Conservation (phyloP, 2,329 filamentous ascomycete genomes). For the Stromatinia cepivora region DNA sequence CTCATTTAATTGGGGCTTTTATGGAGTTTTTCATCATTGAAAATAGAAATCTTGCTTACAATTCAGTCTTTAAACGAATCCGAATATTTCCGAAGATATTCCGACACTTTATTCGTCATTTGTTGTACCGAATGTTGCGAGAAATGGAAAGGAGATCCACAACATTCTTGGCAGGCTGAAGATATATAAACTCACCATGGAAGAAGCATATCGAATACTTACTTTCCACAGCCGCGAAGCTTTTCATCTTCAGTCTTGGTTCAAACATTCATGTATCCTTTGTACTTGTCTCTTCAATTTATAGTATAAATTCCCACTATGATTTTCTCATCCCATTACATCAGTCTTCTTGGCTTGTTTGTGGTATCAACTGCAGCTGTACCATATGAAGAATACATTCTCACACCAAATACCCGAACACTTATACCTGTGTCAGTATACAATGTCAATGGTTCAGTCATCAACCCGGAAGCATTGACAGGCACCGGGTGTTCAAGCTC, state of each 20-base stretch:
- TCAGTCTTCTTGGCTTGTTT: conserved; percentile 6
- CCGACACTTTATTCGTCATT: no score
- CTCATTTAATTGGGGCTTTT: no score
- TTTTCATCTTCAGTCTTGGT: not conserved
- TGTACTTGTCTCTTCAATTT: not conserved
- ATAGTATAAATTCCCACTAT: not conserved
- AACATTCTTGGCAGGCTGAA: not conserved
- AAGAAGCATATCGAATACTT: no score
- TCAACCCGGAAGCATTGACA: conserved; percentile 30
- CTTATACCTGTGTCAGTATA: conserved; percentile 37
- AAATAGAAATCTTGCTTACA: no score
- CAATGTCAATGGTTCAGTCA: conserved; percentile 40
- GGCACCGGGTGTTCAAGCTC: conserved; percentile 9
- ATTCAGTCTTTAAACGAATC: no score
- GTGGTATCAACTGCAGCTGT: conserved; percentile 23
- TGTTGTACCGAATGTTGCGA: not conserved
- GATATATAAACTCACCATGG: not conserved
- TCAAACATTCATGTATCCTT: not conserved
- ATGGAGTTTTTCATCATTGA: no score
- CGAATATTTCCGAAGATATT: no score
- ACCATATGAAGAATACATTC: conserved; percentile 42
- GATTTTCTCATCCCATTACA: not conserved
- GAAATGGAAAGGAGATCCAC: no score
- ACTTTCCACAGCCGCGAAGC: not conserved
- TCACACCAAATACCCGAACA: conserved; percentile 39